Evolutionary conservation across 371 early-diverging fungal genomes (phyloP), one percentile per base, ranked within the genome.

Genomic region (Mortierella sp.): DNA sequence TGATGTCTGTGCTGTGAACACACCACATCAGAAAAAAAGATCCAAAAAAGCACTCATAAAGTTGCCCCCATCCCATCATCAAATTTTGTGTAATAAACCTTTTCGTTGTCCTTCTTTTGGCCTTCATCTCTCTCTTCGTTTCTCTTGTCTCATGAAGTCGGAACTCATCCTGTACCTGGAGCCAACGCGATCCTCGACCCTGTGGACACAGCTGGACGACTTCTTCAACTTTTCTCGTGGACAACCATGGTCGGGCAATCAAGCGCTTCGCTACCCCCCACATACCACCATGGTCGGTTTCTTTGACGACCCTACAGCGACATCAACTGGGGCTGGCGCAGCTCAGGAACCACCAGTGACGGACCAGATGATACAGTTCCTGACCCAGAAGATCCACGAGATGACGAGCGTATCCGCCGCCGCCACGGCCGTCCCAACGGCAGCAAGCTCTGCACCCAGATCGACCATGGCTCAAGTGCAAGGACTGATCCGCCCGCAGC

Each of bases 271-370:
- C n/a, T 73, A 73, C 49, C 74, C 74, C 16, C 50, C 51, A 5
- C 74, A 73, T 28, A 52, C 49, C 43, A 73, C 74, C 40, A 73
- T 67, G 67, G 67, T 73, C 49, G 74, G 74, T 1, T 73, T 73
- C 63, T 73, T 73, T 28, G 40, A 66, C 40, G 37, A 41, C 24
- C 62, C 56, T 19, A 39, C 17, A 10, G 13, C 28, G 14, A 49
- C 16, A 34, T 10, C 34, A 34, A 4, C 34, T n/a, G n/a, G n/a
- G n/a, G n/a, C n/a, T n/a, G n/a, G n/a, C n/a, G n/a, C n/a, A n/a
- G n/a, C n/a, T n/a, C n/a, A n/a, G n/a, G n/a, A n/a, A 34, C 34
- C 34, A 34, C 34, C 34, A 34, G 34, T 34, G 34, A 34, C 34
- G 4, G 54, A 24, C 3, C 50, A 24, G 6, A 13, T 51, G 29